A percentile compares a stretch with the other conserved stretches of the same genome.
Conservation (phyloP, 192 early-diverging fungal species). For the Coemansia guatemalensis region DNA sequence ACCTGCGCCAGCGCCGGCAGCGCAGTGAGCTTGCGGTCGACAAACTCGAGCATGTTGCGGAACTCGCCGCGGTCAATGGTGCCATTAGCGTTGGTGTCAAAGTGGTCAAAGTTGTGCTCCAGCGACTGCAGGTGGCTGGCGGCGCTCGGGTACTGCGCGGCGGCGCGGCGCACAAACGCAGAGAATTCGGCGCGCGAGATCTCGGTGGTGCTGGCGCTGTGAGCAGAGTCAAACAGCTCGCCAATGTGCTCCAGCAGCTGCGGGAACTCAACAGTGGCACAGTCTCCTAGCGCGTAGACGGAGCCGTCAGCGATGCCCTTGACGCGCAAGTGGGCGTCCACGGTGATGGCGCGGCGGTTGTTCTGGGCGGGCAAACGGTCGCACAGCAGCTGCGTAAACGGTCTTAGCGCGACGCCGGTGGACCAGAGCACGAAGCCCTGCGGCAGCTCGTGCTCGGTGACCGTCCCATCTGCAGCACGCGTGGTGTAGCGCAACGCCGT, state of each 20-base stretch:
- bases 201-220: constrained; percentile 19
- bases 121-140: constrained; percentile 43
- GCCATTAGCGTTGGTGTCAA: constrained; percentile 38
- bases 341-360: constrained; percentile 59
- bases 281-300: constrained; percentile 87
- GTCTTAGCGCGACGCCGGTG: constrained; percentile 68
- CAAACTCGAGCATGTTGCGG: constrained; percentile 39
- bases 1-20: constrained; percentile 81
- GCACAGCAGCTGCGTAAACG: constrained; percentile 56
- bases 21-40: constrained; percentile 60
- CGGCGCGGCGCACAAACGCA: constrained; percentile 21
- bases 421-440: constrained; percentile 77
- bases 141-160: constrained; percentile 28
- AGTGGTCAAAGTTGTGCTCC: constrained; percentile 33
- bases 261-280: constrained; percentile 74
- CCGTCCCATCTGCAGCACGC: constrained; percentile 37
- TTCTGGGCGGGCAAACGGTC: constrained; percentile 45
- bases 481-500: constrained; percentile 56
- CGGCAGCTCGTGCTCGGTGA: constrained; percentile 47
- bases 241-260: constrained; percentile 38
- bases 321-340: constrained; percentile 72
- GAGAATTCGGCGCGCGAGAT: constrained; percentile 42
- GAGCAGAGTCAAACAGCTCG: constrained; percentile 48
- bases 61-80: constrained; percentile 39
- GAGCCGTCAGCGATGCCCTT: constrained; percentile 61